Conservation (phyloP, 805 yeast genomes). For the Hanseniaspora mollemarum region DNA sequence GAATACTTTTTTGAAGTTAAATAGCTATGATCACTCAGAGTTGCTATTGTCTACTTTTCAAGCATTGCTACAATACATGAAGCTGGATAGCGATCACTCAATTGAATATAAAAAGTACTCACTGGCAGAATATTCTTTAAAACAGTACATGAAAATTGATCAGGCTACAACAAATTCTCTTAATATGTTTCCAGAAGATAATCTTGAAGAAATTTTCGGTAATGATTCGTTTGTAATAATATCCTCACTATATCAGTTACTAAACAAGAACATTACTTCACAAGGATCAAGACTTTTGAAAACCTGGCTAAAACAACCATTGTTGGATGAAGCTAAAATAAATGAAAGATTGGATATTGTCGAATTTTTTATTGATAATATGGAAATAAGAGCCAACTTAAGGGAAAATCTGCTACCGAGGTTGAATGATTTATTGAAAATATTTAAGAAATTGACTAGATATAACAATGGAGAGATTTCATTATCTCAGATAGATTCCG, state of each 20-base stretch:
- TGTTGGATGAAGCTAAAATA: slow-evolving; percentile 53
- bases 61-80: slow-evolving; percentile 60
- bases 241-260: slow-evolving; percentile 50
- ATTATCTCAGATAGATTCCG: slow-evolving; percentile 7
- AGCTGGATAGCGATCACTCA: slow-evolving; percentile 32
- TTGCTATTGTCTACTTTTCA: slow-evolving; percentile 15
- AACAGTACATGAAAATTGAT: slow-evolving; percentile 82
- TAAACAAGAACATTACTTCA: slow-evolving; percentile 77
- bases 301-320: slow-evolving; percentile 94
- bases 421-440: slow-evolving; percentile 73
- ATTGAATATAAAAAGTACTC: slow-evolving; percentile 43
- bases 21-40: slow-evolving; percentile 15
- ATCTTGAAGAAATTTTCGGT: slow-evolving; percentile 18
- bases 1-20: slow-evolving; percentile 9
- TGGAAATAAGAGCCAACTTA: slow-evolving; percentile 51
- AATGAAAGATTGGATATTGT: slow-evolving; percentile 62
- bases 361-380: slow-evolving; percentile 57
- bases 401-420: slow-evolving; percentile 55
- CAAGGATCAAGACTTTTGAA: slow-evolving; percentile 83
- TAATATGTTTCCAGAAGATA: slow-evolving; percentile 57
- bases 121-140: slow-evolving; percentile 55
- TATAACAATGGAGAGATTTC: slow-evolving; percentile 23
- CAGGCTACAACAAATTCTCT: slow-evolving; percentile 80
- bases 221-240: slow-evolving; percentile 41
- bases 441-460: slow-evolving; percentile 45